Evolutionary conservation across 805 yeast genomes (phyloP).

Genomic region (Myxozyma neglecta): DNA sequence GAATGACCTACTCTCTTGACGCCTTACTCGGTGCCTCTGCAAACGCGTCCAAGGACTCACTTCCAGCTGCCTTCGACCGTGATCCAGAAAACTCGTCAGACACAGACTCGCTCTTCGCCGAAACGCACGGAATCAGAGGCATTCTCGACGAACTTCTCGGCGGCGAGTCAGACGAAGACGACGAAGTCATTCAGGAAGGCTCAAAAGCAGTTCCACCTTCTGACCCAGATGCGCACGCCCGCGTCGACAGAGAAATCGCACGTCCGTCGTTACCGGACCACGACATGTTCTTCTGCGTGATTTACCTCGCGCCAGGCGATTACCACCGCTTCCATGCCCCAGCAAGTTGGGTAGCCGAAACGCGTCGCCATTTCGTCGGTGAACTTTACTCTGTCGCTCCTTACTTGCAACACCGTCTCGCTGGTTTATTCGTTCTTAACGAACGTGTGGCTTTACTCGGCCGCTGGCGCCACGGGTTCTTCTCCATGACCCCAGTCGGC

Average conservation of each 20-base stretch:
- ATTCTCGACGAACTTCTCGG: slow-evolving; percentile 69
- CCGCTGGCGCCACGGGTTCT: slow-evolving; percentile 94
- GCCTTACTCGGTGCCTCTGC: slow-evolving; percentile 67
- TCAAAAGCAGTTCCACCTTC: slow-evolving; percentile 51
- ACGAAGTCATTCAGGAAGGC: slow-evolving; percentile 55
- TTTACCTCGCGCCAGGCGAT: slow-evolving; percentile 96
- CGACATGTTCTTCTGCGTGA: slow-evolving; percentile 75
- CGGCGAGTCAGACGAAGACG: slow-evolving; percentile 26
- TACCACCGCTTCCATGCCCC: slow-evolving; percentile 98
- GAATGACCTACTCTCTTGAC: slow-evolving; percentile 87
- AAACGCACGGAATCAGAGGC: slow-evolving; percentile 69
- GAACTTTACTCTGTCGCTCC: slow-evolving; percentile 96
- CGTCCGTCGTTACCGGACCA: slow-evolving; percentile 29
- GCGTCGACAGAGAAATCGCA: slow-evolving; percentile 26
- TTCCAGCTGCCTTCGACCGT: slow-evolving; percentile 47
- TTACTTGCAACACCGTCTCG: slow-evolving; percentile 82
- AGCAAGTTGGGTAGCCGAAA: slow-evolving; percentile 88
- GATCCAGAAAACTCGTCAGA: slow-evolving; percentile 37
- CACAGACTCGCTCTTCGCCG: slow-evolving; percentile 73
- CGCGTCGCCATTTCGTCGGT: slow-evolving; percentile 94
- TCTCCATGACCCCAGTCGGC: slow-evolving; percentile 98
- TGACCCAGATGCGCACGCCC: slow-evolving; percentile 12
- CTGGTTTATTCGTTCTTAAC: slow-evolving; percentile 83
- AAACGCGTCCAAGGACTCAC: slow-evolving; percentile 31
- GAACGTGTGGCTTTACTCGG: slow-evolving; percentile 96